Base-by-base conservation (phyloP, 148 eudicot species). In the Rhododendron griersonianum region DNA sequence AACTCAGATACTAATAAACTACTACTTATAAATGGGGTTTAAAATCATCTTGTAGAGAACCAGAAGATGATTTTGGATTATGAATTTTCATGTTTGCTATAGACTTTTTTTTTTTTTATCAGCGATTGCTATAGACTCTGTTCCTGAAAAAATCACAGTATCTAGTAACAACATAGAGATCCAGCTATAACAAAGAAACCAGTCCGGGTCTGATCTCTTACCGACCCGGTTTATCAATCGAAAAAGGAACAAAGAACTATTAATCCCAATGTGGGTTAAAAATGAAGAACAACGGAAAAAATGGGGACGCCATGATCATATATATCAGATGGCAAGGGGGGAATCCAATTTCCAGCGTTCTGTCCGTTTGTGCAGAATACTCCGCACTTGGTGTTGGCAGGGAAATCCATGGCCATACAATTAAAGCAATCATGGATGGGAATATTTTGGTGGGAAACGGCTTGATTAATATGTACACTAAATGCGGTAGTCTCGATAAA, bases 381-480 rank as follows among this genome's bases (percentile, higher is more conserved):
- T 93, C 94, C 33, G 86, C 88, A 57, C 83, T 92, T 25, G 45
- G 81, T 78, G 88, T 90, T 61, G 96, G 96, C 28, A 86, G 82
- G 84, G 94, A 94, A 90, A 84, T 92, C 44, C 96, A 94, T 86
- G 91, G 90, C 83, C 89, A 91, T 86, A 88, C 85, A 8, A 81
- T 90, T 53, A 87, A 86, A 89, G 80, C 51, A 23, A 67, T 82
- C 18, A 89, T 87, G 83, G 75, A 88, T 50, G 44, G 51, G 19
- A 81, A 88, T 81, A 67, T 85, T 53, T 73, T 91, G 63, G 92
- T 94, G 55, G 88, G 88, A 74, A 94, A 91, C 79, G 93, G 93
- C 23, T 85, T 94, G 88, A 87, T 94, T 57, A 91, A 90, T 84
- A 91, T 92, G 96, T 94, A 92, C 71, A 88, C 90, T 79, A 93